These are phyloP conservation scores for Psidium friedrichsthalianum DNA, from an alignment of 345 rosid species.

Conservation along the genomic window DNA sequence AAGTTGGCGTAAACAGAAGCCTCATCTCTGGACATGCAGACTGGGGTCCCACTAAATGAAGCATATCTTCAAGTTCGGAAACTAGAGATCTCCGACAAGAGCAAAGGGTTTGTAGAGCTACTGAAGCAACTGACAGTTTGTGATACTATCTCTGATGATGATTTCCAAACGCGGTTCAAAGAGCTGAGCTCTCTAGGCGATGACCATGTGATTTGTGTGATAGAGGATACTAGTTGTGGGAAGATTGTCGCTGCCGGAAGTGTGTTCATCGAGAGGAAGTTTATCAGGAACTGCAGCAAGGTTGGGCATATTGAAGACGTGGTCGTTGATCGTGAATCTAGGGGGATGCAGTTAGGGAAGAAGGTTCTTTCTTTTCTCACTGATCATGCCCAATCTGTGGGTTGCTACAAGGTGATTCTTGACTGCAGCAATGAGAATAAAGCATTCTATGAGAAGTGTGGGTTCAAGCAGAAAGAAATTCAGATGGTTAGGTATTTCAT, in stretches of 20 bases:
- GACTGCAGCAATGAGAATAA: conserved; percentile 58
- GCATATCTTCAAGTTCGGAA: conserved; percentile 36
- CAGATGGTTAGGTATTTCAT: conserved; percentile 62
- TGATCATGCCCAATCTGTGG: conserved; percentile 48
- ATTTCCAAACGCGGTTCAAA: conserved; percentile 44
- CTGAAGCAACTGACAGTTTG: conserved; percentile 49
- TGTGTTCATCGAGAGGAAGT: conserved; percentile 75
- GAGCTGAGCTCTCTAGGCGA: conserved; percentile 57
- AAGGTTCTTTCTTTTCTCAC: conserved; percentile 39
- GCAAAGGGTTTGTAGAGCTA: conserved; percentile 66
- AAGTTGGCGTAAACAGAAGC: neutral
- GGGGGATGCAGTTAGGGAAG: conserved; percentile 68
- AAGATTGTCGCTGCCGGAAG: conserved; percentile 66
- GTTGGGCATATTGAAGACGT: conserved; percentile 86
- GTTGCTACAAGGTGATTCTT: conserved; percentile 78
- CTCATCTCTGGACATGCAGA: conserved; percentile 14
- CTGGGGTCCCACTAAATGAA: neutral
- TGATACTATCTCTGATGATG: conserved; percentile 55
- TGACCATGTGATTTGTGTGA: conserved; percentile 73
- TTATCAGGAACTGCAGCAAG: conserved; percentile 73
- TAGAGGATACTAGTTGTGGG: conserved; percentile 45
- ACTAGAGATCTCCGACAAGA: conserved; percentile 59
- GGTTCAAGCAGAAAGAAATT: conserved; percentile 48
- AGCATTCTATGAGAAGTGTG: conserved; percentile 72
- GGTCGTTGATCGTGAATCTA: conserved; percentile 51